Evolutionary conservation across 176 grass and related monocot species (phyloP), one percentile per base, ranked within the genome.

Genomic region (Paspalum vaginatum): DNA sequence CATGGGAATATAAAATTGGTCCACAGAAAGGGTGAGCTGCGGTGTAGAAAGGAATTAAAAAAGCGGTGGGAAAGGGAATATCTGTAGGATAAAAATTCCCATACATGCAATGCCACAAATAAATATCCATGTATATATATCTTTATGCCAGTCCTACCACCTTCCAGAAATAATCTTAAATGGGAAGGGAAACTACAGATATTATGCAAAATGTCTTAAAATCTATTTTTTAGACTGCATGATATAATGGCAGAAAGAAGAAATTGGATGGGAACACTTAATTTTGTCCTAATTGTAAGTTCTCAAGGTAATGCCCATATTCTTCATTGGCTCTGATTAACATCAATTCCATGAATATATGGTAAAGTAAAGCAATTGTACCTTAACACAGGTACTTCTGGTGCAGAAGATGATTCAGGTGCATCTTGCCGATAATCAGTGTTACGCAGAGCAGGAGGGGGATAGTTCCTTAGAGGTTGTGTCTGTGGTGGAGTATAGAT

Each of bases 401-500:
- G 81, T 79, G 37, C 65, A 71, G 79, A 79, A 68, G 90, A 90
- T 56, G 88, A 87, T 70, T 93, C 88, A 32, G 88, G 67, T 76
- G 79, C 85, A 79, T 85, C 92, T 63, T 87, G 82, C 45, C 78
- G 86, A 91, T 86, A 85, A 38, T 91, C 90, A 71, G 86, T 83
- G 71, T 81, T 89, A 26, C 77, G 84, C 51, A 91, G 51, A 76
- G 88, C 81, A 70, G 86, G 65, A 72, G 88, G 72, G n/a, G 87
- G 93, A 62, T 94, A 92, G 27, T 88, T 93, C 85, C 79, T 81
- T 60, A 99, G 78, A 86, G 97, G 93, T 51, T 89, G 97, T 48
- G 91, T 96, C 80, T 99, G 97, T 66, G 92, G 61, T 57, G 96
- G 96, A 49, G 97, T 99, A 86, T 91, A 89, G 53, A 96, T 91